phyloP scores from a whole-genome alignment of 1,139 yeast genomes.

The Yamadazyma oceani region DNA sequence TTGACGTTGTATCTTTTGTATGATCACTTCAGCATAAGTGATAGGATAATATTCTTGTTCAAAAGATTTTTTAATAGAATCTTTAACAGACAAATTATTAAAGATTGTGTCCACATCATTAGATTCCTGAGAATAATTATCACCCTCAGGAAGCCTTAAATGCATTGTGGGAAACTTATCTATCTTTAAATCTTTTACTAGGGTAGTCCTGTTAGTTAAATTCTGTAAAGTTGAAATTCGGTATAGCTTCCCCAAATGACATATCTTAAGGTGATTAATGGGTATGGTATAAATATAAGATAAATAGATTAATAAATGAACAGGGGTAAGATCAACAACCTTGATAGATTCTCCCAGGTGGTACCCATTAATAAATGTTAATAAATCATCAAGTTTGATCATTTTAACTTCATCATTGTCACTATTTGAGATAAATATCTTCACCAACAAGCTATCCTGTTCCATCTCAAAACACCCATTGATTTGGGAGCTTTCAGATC shows the following conservation, averaged over 20 bases:
- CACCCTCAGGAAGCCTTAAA: conserved; percentile 5
- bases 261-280: conserved; percentile 18
- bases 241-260: conserved; percentile 21
- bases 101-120: neutral
- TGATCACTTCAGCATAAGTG: conserved; percentile 16
- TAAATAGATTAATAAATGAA: conserved; percentile 23
- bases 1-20: conserved; percentile 6
- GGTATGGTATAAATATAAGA: conserved; percentile 8
- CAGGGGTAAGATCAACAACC: conserved; percentile 14
- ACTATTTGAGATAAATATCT: conserved; percentile 12
- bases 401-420: conserved; percentile 4
- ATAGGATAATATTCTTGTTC: conserved; percentile 10
- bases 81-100: neutral
- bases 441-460: neutral
- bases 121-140: neutral
- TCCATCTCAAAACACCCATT: conserved; percentile 1
- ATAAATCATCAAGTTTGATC: conserved; percentile 4
- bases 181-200: conserved; percentile 12
- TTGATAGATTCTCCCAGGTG: neutral
- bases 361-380: conserved; percentile 5
- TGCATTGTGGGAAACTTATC: conserved; percentile 16
- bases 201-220: conserved; percentile 5
- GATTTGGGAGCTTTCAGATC: neutral
- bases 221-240: conserved; percentile 13
- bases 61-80: conserved; percentile 5